These are phyloP conservation scores for Populus tremula DNA, from an alignment of 345 rosid species.

Conservation along the genomic window DNA sequence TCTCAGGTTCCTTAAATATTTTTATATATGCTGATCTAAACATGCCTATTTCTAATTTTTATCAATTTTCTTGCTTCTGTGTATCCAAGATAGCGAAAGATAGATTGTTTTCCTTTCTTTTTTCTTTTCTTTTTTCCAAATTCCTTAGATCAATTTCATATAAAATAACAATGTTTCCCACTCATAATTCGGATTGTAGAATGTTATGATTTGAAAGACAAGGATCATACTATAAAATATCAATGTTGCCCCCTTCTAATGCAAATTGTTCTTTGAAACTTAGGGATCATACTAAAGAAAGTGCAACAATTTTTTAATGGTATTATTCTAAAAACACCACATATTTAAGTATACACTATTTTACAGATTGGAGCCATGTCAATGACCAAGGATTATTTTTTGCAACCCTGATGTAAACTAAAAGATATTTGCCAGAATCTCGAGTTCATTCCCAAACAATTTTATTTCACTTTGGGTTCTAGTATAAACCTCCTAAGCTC, in stretches of 20 bases:
- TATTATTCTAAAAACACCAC: not conserved
- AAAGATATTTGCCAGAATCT: not conserved
- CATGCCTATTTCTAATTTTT: not conserved
- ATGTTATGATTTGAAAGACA: not conserved
- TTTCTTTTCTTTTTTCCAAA: not conserved
- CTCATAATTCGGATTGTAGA: not conserved
- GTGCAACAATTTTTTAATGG: not conserved
- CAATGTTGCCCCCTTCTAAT: not conserved
- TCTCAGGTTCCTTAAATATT: conserved; percentile 65
- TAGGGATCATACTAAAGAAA: not conserved
- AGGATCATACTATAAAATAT: not conserved
- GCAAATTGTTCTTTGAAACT: not conserved
- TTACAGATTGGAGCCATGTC: not conserved
- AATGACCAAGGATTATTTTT: not conserved
- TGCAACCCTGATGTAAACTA: not conserved
- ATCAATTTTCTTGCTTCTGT: not conserved
- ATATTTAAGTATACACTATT: not conserved
- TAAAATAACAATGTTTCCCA: not conserved
- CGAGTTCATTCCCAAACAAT: not conserved
- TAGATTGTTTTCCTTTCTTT: not conserved
- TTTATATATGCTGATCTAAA: not conserved
- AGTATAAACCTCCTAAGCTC: not conserved
- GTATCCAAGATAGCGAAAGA: not conserved
- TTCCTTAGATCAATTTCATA: not conserved
- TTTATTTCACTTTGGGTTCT: not conserved